These are phyloP conservation scores for Curvularia hawaiiensis DNA, from an alignment of 2,329 filamentous ascomycete species.

Conservation along the genomic window DNA sequence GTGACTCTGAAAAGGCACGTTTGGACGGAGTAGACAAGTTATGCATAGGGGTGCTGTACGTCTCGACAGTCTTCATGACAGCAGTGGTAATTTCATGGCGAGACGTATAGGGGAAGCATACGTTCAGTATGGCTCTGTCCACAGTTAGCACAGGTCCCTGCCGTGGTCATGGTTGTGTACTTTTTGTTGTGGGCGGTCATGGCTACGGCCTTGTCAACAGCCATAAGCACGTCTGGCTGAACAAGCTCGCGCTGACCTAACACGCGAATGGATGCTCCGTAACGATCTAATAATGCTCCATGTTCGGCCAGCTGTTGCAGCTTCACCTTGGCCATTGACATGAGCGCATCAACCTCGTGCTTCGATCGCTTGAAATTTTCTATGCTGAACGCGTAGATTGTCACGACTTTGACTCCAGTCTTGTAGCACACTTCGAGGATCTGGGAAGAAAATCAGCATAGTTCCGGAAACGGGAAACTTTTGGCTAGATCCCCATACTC, in stretches of 20 bases:
- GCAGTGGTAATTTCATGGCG: constrained; percentile 93
- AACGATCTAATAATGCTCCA: constrained; percentile 89
- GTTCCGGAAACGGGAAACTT: background rate
- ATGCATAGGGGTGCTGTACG: constrained; percentile 75
- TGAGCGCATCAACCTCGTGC: constrained; percentile 94
- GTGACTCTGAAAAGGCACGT: constrained; percentile 82
- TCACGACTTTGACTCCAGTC: constrained; percentile 93
- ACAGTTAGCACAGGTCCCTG: constrained; percentile 9
- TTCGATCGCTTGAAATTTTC: constrained; percentile 98
- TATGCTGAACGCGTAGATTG: constrained; percentile 97
- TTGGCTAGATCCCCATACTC: constrained; percentile 58
- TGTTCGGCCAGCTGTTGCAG: constrained; percentile 90
- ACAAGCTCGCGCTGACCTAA: constrained; percentile 84
- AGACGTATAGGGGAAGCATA: constrained; percentile 97
- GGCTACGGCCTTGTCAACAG: constrained; percentile 83
- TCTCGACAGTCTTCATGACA: constrained; percentile 83
- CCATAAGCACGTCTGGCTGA: constrained; percentile 83
- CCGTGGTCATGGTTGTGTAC: constrained; percentile 52
- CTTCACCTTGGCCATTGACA: constrained; percentile 98
- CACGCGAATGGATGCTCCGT: constrained; percentile 85
- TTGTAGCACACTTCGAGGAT: constrained; percentile 99
- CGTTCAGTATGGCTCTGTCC: constrained; percentile 73
- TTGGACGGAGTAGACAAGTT: constrained; percentile 58
- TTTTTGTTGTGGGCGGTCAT: constrained; percentile 87
- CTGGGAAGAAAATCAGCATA: constrained; percentile 50